Evolutionary conservation across 306 rosid genomes (phyloP), one percentile per base, ranked within the genome.

Genomic region (Dryas alaskensis): DNA sequence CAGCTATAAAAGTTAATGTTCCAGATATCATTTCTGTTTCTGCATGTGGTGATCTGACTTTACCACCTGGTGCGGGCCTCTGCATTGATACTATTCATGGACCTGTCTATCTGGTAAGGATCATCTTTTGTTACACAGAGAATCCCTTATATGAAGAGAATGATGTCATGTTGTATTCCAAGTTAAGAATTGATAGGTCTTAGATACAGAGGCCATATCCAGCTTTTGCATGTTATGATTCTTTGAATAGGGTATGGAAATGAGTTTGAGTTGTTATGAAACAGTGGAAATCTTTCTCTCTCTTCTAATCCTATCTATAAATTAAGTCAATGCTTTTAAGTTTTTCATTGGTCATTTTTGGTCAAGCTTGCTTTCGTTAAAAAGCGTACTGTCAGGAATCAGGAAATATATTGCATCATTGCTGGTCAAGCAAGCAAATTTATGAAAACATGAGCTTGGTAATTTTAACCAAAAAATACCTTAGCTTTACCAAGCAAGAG

Each of bases 11-110:
- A 94, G 85, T 92, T 70, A 88, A 90, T n/a, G 80, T 94, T 78
- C 93, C 92, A 10, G 96, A 94, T 74, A 94, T 94, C 45, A 79
- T 92, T 74, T 94, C 98, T 64, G 98, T 94, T 42, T 88, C 99
- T 65, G 85, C 99, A 47, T 92, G 93, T 79, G 96, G 98, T 40
- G 97, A 94, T 89, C 87, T 94, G 79, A 94, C 98, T 77, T 87
- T 94, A 80, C 98, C 96, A 40, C 95, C 96, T 17, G 99, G 97
- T 83, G 96, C 99, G 5, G 99, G 99, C 72, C 99, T 94, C 75
- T 90, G 90, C 88, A 86, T 94, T 69, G 90, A 90, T 84, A 92
- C 96, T 60, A 76, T 78, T 78, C 87, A 87, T 27, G 98, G 97
- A 76, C 85, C 90, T 39, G 78, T 94, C 78, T 94, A 62, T 89